Conservation (phyloP, 2,329 filamentous ascomycete genomes). For the Albifimbria verrucaria region DNA sequence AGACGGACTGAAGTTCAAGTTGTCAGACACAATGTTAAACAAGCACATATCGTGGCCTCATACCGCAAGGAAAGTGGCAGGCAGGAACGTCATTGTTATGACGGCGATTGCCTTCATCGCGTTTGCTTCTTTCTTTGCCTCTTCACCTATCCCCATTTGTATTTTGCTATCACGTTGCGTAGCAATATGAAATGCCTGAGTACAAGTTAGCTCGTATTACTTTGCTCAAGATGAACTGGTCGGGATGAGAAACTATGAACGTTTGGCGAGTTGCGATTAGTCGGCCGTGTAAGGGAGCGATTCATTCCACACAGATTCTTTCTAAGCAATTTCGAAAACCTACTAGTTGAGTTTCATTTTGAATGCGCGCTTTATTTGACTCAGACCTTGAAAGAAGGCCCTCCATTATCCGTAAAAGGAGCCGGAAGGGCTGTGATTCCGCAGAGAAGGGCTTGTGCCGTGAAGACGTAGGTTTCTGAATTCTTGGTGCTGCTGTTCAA, state of each 20-base stretch:
- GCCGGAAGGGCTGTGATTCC: neutral
- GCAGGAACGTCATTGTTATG: constrained; percentile 8
- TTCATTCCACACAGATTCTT: neutral
- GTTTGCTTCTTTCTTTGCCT: constrained; percentile 4
- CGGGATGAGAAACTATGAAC: too few species aligned
- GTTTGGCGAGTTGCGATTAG: too few species aligned
- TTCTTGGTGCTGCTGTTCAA: constrained; percentile 4
- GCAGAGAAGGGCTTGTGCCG: neutral
- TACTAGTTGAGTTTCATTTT: constrained; percentile 7
- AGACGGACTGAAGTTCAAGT: constrained; percentile 2
- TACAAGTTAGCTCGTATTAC: neutral
- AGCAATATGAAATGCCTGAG: constrained; percentile 6
- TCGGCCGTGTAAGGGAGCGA: too few species aligned
- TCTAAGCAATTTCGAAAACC: neutral
- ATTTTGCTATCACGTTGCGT: constrained; percentile 7
- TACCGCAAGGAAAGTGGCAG: constrained; percentile 7
- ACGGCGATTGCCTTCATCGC: constrained; percentile 7
- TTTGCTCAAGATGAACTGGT: too few species aligned
- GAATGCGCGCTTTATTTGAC: constrained; percentile 7
- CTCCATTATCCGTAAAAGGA: constrained; percentile 1
- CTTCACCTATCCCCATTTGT: constrained; percentile 5
- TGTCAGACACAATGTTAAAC: neutral
- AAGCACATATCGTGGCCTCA: neutral
- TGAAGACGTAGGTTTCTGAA: constrained; percentile 1
- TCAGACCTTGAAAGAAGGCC: neutral